phyloP scores from a whole-genome alignment of 495 filamentous ascomycete genomes.

The Trichoderma gamsii region DNA sequence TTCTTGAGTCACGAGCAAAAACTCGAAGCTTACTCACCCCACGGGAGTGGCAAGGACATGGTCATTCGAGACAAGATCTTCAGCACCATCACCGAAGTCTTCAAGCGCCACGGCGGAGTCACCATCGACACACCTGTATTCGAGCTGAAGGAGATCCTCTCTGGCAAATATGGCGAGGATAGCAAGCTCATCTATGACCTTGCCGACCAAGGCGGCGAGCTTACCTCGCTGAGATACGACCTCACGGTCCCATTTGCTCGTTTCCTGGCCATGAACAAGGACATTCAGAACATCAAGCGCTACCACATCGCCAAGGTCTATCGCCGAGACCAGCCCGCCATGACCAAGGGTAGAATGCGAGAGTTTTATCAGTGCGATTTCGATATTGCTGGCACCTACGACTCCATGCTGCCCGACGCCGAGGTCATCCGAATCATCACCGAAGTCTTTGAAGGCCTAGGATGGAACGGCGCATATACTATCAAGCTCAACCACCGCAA shows the following conservation, averaged over 20 bases:
- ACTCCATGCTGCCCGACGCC: conserved; percentile 94
- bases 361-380: conserved; percentile 99
- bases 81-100: conserved; percentile 72
- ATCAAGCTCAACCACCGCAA: conserved; percentile 97
- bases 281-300: conserved; percentile 69
- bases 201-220: conserved; percentile 77
- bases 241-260: conserved; percentile 65
- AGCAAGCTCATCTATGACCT: conserved; percentile 88
- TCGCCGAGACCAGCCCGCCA: conserved; percentile 69
- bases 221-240: conserved; percentile 49
- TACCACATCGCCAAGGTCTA: conserved; percentile 91
- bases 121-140: conserved; percentile 83
- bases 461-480: conserved; percentile 60
- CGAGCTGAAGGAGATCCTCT: conserved; percentile 69
- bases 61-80: conserved; percentile 80
- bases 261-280: conserved; percentile 78
- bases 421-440: conserved; percentile 78
- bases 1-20: conserved; percentile 12
- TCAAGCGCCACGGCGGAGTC: conserved; percentile 79
- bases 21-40: conserved; percentile 19
- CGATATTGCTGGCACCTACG: conserved; percentile 85
- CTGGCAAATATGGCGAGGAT: conserved; percentile 90
- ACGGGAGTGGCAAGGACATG: conserved; percentile 66
- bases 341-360: conserved; percentile 85
- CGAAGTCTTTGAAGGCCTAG: conserved; percentile 81